phyloP scores from a whole-genome alignment of 2,329 filamentous ascomycete genomes.

The Penicillium sp. region DNA sequence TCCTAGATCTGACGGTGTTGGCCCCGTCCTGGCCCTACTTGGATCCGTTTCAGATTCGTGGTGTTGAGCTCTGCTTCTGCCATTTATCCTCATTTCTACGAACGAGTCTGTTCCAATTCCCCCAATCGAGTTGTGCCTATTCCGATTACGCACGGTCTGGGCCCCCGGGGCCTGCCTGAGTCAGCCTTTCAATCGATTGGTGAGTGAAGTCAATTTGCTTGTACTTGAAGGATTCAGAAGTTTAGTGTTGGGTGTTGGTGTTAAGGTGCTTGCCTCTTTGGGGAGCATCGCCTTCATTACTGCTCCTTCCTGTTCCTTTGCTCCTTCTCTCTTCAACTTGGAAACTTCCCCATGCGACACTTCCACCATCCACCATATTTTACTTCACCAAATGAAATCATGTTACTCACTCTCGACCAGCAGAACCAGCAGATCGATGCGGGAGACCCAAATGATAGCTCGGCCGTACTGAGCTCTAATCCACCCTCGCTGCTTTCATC shows the following conservation, averaged over 20 bases:
- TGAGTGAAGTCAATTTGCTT: background rate
- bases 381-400: conserved; percentile 18
- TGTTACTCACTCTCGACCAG: conserved; percentile 55
- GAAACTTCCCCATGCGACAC: background rate
- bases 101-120: background rate
- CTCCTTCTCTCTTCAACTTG: background rate
- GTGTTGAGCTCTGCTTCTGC: background rate
- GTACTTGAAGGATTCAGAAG: background rate
- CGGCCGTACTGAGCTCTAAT: conserved; percentile 42
- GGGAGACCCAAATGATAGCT: conserved; percentile 51
- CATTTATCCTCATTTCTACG: background rate
- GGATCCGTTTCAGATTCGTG: background rate
- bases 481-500: conserved; percentile 38
- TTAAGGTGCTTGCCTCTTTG: conserved; percentile 6
- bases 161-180: conserved; percentile 3
- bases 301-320: background rate
- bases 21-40: background rate
- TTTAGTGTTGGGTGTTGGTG: background rate
- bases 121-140: background rate
- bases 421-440: conserved; percentile 51
- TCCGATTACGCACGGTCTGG: background rate
- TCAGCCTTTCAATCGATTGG: background rate
- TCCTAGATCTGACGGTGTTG: background rate
- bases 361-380: background rate
- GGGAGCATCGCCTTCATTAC: background rate